A percentile compares a stretch with the other conserved stretches of the same genome.
phyloP scores from a whole-genome alignment of 345 rosid species.

The Arabis hirsuta region DNA sequence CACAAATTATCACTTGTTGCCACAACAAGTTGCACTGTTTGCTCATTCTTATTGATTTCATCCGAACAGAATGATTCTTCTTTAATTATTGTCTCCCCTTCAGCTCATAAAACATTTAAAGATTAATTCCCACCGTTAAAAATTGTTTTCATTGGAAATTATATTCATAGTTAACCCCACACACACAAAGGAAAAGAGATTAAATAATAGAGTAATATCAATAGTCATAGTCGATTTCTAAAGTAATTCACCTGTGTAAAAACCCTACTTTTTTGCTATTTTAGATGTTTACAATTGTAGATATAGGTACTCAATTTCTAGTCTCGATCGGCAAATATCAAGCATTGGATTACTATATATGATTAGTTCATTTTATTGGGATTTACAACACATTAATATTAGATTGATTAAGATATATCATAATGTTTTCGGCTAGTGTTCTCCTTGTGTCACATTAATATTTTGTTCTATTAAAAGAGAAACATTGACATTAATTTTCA shows the following conservation, averaged over 20 bases:
- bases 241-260: neutral
- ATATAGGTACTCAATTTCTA: neutral
- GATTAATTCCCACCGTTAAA: neutral
- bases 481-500: no score
- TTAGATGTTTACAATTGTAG: neutral
- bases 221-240: neutral
- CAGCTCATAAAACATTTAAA: constrained; percentile 5
- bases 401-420: no score
- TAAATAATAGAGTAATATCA: neutral
- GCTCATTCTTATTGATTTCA: constrained; percentile 6
- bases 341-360: neutral
- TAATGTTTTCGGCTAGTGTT: no score
- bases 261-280: neutral
- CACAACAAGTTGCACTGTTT: constrained; percentile 25
- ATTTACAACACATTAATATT: no score
- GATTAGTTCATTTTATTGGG: neutral
- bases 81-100: neutral
- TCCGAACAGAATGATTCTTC: neutral
- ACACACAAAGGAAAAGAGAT: neutral
- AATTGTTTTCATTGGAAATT: neutral
- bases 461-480: no score
- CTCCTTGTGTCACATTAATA: no score
- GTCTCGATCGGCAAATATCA: neutral
- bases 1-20: neutral
- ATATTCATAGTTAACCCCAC: constrained; percentile 6